A percentile compares a stretch with the other conserved stretches of the same genome.
These are phyloP conservation scores for Solanum hybrid DNA, from an alignment of 305 asterid genomes.

Conservation along the genomic window DNA sequence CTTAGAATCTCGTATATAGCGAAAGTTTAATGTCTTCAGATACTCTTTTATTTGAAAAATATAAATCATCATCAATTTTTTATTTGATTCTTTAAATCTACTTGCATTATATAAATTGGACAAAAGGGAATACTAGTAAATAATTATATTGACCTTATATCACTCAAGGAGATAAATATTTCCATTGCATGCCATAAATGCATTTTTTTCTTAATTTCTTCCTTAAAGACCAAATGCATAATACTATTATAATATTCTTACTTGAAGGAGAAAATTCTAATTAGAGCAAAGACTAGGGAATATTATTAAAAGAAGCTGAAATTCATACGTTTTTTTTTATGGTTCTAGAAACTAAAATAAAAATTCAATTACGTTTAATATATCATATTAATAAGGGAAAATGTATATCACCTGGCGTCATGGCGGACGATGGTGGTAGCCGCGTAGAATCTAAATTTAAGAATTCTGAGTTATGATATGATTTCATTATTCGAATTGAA, in stretches of 20 bases:
- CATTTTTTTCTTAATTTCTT: neutral
- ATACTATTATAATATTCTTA: neutral
- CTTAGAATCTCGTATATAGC: neutral
- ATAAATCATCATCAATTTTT: neutral
- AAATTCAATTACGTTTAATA: neutral
- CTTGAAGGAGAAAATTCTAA: neutral
- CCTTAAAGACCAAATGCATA: neutral
- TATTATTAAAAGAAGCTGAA: neutral
- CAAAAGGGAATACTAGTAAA: neutral
- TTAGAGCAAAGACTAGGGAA: neutral
- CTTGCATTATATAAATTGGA: neutral
- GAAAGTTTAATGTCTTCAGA: accelerated
- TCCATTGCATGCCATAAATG: neutral
- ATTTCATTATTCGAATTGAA: neutral
- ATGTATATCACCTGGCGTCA: neutral
- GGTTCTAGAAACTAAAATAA: neutral
- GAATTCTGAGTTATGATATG: neutral
- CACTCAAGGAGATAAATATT: neutral
- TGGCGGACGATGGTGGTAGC: neutral
- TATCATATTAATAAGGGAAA: neutral
- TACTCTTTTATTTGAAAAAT: neutral
- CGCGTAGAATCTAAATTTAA: neutral
- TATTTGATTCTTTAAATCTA: neutral
- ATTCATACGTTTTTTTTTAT: neutral
- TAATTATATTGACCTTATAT: neutral